Conservation (phyloP, 1,284 basidiomycete species). For the Irpex rosettiformis region DNA sequence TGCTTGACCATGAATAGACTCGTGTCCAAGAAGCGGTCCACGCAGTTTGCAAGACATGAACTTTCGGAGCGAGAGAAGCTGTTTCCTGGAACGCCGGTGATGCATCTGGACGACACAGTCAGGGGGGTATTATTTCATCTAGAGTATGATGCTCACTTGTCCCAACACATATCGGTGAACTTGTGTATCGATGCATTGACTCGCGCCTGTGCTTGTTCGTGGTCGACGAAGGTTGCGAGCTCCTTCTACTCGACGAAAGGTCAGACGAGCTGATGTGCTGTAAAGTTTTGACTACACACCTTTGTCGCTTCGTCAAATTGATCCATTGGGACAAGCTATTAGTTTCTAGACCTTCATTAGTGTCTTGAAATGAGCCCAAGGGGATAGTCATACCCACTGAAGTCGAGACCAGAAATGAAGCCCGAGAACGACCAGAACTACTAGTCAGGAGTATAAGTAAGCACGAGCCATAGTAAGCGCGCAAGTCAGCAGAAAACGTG, state of each 20-base stretch:
- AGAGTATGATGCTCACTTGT: slow-evolving; percentile 66
- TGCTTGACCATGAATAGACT: slow-evolving; percentile 83
- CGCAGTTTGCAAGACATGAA: slow-evolving; percentile 86
- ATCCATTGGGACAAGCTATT: slow-evolving; percentile 24
- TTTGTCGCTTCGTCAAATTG: slow-evolving; percentile 80
- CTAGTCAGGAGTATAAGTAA: background rate
- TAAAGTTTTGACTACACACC: slow-evolving; percentile 36
- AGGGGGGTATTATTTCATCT: slow-evolving; percentile 7
- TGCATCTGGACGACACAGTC: slow-evolving; percentile 55
- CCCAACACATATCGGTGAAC: slow-evolving; percentile 82
- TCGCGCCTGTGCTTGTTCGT: slow-evolving; percentile 84
- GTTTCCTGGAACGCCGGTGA: slow-evolving; percentile 80
- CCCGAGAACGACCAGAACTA: background rate
- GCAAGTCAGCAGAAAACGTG: background rate
- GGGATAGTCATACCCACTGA: background rate
- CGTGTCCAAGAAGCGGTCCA: slow-evolving; percentile 93
- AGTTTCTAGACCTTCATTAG: background rate
- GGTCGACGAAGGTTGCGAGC: slow-evolving; percentile 79
- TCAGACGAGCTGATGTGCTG: background rate
- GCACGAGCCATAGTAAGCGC: background rate
- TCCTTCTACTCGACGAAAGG: slow-evolving; percentile 61
- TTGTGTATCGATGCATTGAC: slow-evolving; percentile 70
- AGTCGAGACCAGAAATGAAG: background rate
- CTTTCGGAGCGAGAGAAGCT: slow-evolving; percentile 85
- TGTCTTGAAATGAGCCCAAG: too few relatives aligned